A percentile compares a stretch with the other conserved stretches of the same genome.
Conservation (phyloP, 1,284 basidiomycete genomes). For the Sanghuangporus weigelae region DNA sequence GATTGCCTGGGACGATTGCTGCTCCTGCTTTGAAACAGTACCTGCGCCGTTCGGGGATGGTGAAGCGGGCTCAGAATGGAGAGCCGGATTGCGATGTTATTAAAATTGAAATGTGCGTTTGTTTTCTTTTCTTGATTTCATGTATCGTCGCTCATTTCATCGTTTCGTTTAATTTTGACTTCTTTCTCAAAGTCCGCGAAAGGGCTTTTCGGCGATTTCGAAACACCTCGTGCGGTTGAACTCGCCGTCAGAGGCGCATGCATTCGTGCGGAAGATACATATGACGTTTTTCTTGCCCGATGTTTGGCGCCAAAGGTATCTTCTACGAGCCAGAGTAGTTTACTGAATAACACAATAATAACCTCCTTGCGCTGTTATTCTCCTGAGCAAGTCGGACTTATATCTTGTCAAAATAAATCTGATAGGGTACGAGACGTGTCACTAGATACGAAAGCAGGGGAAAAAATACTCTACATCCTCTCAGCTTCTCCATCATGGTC, state of each 20-base stretch:
- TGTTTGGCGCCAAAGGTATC: conserved; percentile 35
- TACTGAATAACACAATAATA: conserved; percentile 35
- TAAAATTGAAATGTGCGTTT: conserved; percentile 46
- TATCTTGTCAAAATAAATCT: neutral
- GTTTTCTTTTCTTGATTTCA: neutral
- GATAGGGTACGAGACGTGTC: neutral
- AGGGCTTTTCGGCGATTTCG: conserved; percentile 36
- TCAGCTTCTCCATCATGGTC: conserved; percentile 51
- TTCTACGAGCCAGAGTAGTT: conserved; percentile 53
- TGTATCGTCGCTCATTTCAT: neutral
- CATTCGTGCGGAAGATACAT: conserved; percentile 57
- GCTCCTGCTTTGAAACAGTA: conserved; percentile 33
- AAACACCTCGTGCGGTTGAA: conserved; percentile 49
- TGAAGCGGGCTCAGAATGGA: conserved; percentile 30
- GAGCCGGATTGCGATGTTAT: conserved; percentile 33
- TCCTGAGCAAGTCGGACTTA: neutral
- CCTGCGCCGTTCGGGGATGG: conserved; percentile 42
- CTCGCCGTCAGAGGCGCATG: conserved; percentile 59
- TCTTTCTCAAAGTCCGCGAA: conserved; percentile 29
- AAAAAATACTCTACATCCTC: conserved; percentile 45
- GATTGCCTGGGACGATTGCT: conserved; percentile 47
- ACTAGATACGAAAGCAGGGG: neutral
- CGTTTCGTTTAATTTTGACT: neutral
- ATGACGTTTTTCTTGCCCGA: conserved; percentile 44
- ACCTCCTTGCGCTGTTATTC: neutral